Percentiles rank a stretch among this genome's conserved stretches.
Conservation (phyloP, 2,329 filamentous ascomycete genomes). For the Kalaharituber pfeilii region DNA sequence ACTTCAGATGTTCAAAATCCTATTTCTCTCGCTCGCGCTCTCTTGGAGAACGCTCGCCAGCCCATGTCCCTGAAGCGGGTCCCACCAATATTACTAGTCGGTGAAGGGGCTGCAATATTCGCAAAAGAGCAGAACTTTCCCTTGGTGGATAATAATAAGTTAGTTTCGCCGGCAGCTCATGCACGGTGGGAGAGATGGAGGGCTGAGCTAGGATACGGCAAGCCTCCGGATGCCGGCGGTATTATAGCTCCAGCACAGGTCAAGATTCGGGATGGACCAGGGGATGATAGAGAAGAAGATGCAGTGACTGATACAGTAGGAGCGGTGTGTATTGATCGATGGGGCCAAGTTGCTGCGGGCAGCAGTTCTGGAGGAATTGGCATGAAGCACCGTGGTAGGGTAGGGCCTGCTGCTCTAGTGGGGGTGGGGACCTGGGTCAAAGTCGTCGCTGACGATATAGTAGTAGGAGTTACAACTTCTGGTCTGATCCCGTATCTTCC, state of each 20-base stretch:
- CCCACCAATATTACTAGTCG: slow-evolving; percentile 79
- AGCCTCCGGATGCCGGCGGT: slow-evolving; percentile 20
- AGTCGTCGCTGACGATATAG: slow-evolving; percentile 49
- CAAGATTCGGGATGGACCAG: not conserved
- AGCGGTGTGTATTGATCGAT: slow-evolving; percentile 76
- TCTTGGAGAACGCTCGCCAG: slow-evolving; percentile 60
- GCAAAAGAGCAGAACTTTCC: slow-evolving; percentile 61
- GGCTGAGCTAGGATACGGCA: slow-evolving; percentile 29
- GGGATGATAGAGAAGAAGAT: slow-evolving; percentile 34
- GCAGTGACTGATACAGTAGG: slow-evolving; percentile 83
- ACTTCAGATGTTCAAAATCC: slow-evolving; percentile 72
- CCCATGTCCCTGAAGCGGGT: slow-evolving; percentile 73
- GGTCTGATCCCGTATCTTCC: no score
- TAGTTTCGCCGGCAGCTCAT: slow-evolving; percentile 63
- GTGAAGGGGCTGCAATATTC: slow-evolving; percentile 71
- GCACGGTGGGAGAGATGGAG: slow-evolving; percentile 68
- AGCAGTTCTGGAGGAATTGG: slow-evolving; percentile 96
- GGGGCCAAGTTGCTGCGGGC: slow-evolving; percentile 76
- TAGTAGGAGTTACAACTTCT: slow-evolving; percentile 28
- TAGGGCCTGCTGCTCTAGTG: slow-evolving; percentile 83
- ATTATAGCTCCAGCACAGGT: slow-evolving; percentile 8
- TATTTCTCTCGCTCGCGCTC: slow-evolving; percentile 64
- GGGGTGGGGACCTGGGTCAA: slow-evolving; percentile 76
- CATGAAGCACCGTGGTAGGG: slow-evolving; percentile 86
- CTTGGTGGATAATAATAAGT: slow-evolving; percentile 52